These are phyloP conservation scores for Miamiensis avidus DNA, from an alignment of 169 alveolate species.

Conservation along the genomic window DNA sequence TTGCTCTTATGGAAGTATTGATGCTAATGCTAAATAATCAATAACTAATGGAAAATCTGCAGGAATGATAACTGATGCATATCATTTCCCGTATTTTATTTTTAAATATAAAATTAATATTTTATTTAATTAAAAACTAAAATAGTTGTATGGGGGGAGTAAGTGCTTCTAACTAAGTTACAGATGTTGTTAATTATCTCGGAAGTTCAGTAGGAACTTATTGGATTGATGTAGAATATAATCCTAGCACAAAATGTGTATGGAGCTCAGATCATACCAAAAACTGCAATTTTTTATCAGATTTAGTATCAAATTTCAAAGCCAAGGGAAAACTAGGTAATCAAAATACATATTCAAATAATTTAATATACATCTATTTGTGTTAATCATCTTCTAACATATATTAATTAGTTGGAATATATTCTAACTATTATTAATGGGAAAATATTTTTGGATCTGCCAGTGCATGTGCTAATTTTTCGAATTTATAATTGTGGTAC, in stretches of 20 bases:
- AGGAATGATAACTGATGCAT: constrained; percentile 62
- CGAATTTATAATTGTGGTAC: constrained; percentile 64
- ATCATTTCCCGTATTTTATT: constrained; percentile 52
- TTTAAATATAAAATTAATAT: constrained; percentile 31
- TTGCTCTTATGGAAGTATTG: constrained; percentile 62
- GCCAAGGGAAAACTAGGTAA: constrained; percentile 31
- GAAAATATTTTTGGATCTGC: constrained; percentile 56
- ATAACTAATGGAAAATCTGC: constrained; percentile 52
- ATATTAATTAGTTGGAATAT: constrained; percentile 63
- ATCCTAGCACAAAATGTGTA: constrained; percentile 52
- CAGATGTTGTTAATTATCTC: neutral
- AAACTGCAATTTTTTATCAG: constrained; percentile 55
- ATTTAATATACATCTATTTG: too few relatives aligned
- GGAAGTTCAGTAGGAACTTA: constrained; percentile 31
- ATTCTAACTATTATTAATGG: constrained; percentile 59
- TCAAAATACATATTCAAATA: too few relatives aligned
- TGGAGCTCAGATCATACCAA: constrained; percentile 42
- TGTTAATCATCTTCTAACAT: too few relatives aligned
- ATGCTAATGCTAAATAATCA: constrained; percentile 42
- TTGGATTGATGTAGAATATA: constrained; percentile 67
- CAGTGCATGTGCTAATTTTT: constrained; percentile 37
- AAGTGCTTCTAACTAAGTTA: constrained; percentile 38
- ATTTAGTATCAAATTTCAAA: constrained; percentile 34
- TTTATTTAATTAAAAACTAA: neutral
- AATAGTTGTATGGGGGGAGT: neutral